Evolutionary conservation across 352 stramenopile species (phyloP), one percentile per base, ranked within the genome.

Genomic region (Plasmopara halstedii): DNA sequence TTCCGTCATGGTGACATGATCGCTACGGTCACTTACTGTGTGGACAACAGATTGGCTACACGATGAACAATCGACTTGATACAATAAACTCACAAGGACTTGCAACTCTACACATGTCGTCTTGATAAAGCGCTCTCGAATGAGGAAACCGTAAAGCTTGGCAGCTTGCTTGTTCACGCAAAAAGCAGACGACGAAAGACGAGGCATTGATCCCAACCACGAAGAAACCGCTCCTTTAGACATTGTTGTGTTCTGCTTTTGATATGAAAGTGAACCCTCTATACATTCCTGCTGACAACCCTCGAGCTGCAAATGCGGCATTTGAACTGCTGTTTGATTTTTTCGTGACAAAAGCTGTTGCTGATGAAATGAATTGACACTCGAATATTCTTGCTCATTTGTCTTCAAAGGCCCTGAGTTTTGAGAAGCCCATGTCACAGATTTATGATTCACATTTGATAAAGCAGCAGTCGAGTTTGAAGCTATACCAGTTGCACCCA

Each of bases 111-210:
- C 29, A 42, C 61, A 77, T 4, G 67, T 80, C 10, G 45, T 75
- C 3, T 55, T 61, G 17, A 71, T 66, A 40, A 80, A 58, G 9
- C 64, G 52, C 23, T 77, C 58, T 18, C 38, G 48, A 47, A 84
- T 79, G 6, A 84, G 33, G 29, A 74, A 77, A 4, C 58, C 72
- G 35, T 75, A 84, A 14, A 84, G 38, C 39, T 67, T 72, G 13
- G 72, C 69, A 0, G 69, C 72, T 15, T 66, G 62, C 0, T 48
- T 40, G 35, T 84, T 84, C 3, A 60, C 37, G 4, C 36, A 14
- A 34, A 59, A 67, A 25, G 50, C 57, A 14, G 29, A 13, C 18
- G 25, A 21, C 6, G 46, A 34, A 0, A 34, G n/a, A 2, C 17
- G 26, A 8, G 17, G 10, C 2, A 13, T 39, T 0, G 38, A 21